Evolutionary conservation across 139 green algal species (phyloP), one percentile per base, ranked within the genome.

Genomic region (Coccomyxa sp.): DNA sequence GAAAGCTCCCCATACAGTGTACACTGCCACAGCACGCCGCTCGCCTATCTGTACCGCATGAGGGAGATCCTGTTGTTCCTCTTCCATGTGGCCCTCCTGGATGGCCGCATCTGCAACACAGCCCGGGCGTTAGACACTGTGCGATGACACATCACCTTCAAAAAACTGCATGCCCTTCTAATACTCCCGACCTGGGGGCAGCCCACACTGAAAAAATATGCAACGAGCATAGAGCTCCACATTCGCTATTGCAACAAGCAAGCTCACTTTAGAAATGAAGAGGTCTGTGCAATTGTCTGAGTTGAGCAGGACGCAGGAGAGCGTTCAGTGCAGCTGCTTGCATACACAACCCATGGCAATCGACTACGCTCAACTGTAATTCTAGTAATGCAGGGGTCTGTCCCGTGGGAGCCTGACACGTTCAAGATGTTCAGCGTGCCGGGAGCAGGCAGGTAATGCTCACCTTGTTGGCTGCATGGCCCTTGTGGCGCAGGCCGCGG

Each of bases 401-500:
- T n/a, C n/a, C n/a, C n/a, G n/a, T n/a, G n/a, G n/a, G n/a, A n/a
- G n/a, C n/a, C n/a, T n/a, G n/a, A n/a, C n/a, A n/a, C n/a, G n/a
- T n/a, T n/a, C n/a, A n/a, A n/a, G n/a, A n/a, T n/a, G n/a, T n/a
- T n/a, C n/a, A n/a, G n/a, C n/a, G n/a, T n/a, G n/a, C n/a, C n/a
- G n/a, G n/a, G n/a, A n/a, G n/a, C 40, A 88, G 90, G 50, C 50
- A 7, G 5, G 27, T 22, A 64, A 64, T 31, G 50, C 50, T 7
- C 50, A 64, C 50, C 91, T 99, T 99, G 87, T 83, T 91, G 87
- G 92, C 88, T 64, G 82, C 80, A 88, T 98, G 93, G 74, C 97
- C 95, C 87, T 94, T 97, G 83, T 88, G 85, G 73, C 84, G 86
- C 81, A 99, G 94, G 78, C 97, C 97, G 58, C 97, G 92, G 88